Evolutionary conservation across 371 early-diverging fungal species (phyloP).

Genomic region (Basidiobolus meristosporus): DNA sequence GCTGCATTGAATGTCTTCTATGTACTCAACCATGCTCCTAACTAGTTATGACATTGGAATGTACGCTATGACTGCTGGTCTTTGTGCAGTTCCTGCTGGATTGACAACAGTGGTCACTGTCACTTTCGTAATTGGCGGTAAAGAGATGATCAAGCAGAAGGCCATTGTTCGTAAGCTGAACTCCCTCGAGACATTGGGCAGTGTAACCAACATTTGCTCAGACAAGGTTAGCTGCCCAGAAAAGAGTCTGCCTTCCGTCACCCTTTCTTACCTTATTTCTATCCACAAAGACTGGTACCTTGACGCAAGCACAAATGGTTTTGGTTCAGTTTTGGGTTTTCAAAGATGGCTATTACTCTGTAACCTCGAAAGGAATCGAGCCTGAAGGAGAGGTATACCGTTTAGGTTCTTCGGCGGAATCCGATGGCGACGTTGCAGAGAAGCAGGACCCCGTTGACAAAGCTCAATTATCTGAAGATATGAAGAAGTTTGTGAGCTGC

Average conservation of each 20-base stretch:
- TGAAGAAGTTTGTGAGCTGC: constrained; percentile 4
- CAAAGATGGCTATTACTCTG: constrained; percentile 28
- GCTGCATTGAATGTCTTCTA: constrained; percentile 16
- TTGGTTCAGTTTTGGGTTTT: constrained; percentile 53
- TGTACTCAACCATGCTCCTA: constrained; percentile 10
- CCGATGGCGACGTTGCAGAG: neutral
- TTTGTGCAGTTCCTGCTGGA: constrained; percentile 89
- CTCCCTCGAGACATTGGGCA: constrained; percentile 76
- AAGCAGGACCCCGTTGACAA: constrained; percentile 19
- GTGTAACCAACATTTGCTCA: constrained; percentile 82
- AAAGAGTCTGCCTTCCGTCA: constrained; percentile 14
- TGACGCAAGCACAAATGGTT: constrained; percentile 50
- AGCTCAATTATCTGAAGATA: constrained; percentile 24
- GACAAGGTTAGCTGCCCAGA: constrained; percentile 61
- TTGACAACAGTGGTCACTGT: constrained; percentile 68
- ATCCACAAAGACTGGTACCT: constrained; percentile 14
- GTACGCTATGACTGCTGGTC: constrained; percentile 65
- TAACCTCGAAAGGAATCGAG: constrained; percentile 37
- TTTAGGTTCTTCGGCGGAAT: constrained; percentile 7
- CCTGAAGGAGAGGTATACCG: constrained; percentile 33
- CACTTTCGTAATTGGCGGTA: constrained; percentile 84
- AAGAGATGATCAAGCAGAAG: constrained; percentile 64
- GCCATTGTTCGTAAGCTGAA: constrained; percentile 79
- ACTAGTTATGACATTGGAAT: constrained; percentile 29
- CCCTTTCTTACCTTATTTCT: constrained; percentile 1